Evolutionary conservation across 345 rosid genomes (phyloP).

Genomic region (Gossypium arboreum): DNA sequence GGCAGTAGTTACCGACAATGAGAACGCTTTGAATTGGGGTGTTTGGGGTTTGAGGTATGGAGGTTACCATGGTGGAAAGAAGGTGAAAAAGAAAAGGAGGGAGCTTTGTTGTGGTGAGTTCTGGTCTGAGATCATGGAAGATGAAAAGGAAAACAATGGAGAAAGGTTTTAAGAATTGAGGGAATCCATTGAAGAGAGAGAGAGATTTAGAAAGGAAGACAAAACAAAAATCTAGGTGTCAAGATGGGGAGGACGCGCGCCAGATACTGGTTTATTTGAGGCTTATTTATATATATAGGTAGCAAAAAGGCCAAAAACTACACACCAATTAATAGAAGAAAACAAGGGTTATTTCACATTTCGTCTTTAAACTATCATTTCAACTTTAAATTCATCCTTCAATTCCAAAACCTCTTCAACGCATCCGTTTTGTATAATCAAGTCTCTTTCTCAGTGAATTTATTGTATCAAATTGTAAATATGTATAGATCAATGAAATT

Average conservation of each 20-base stretch:
- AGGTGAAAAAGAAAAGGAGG: neutral
- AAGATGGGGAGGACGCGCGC: conserved; percentile 17
- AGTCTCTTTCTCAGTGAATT: no score
- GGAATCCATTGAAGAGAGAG: conserved; percentile 8
- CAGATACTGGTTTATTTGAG: neutral
- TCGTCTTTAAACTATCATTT: no score
- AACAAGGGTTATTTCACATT: no score
- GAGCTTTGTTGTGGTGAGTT: neutral
- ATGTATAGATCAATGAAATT: no score
- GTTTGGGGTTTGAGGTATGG: conserved; percentile 9
- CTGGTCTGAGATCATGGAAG: conserved; percentile 27
- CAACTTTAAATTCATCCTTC: no score
- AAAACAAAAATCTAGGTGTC: conserved; percentile 14
- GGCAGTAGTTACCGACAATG: conserved; percentile 88
- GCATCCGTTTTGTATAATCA: no score
- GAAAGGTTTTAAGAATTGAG: neutral
- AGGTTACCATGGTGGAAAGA: conserved; percentile 23
- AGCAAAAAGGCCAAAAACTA: neutral
- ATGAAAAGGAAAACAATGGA: conserved; percentile 3
- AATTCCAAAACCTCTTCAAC: no score
- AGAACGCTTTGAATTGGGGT: conserved; percentile 41
- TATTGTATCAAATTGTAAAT: no score
- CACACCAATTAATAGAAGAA: no score
- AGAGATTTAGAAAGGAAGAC: neutral
- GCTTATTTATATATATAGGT: neutral